Conservation (phyloP, 257 asterid genomes). For the Parsonsia alboflavescens region DNA sequence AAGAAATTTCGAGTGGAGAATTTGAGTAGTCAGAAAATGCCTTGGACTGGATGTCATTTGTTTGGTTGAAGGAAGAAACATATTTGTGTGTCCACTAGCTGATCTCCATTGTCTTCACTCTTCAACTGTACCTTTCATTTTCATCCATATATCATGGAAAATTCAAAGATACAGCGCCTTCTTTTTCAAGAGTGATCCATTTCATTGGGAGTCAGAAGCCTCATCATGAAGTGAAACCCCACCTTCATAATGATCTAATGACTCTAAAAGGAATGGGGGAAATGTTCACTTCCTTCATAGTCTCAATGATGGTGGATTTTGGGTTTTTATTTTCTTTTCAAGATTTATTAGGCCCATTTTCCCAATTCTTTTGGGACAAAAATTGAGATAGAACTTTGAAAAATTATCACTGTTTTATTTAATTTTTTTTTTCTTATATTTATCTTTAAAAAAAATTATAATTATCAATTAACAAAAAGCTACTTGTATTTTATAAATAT, state of each 20-base stretch:
- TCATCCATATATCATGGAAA: neutral
- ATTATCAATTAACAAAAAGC: too few species aligned
- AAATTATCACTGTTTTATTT: too few species aligned
- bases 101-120: neutral
- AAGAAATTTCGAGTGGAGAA: neutral
- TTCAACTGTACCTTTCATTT: neutral
- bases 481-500: too few species aligned
- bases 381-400: too few species aligned
- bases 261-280: neutral
- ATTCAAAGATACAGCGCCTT: neutral
- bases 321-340: too few species aligned
- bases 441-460: too few species aligned
- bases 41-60: neutral
- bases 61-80: slow-evolving; percentile 1
- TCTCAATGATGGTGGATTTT: too few species aligned
- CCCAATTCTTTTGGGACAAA: too few species aligned
- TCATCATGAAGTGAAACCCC: neutral
- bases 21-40: neutral
- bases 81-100: slow-evolving; percentile 5
- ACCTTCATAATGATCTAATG: neutral
- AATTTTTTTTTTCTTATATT: too few species aligned
- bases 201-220: neutral
- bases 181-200: neutral
- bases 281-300: neutral
- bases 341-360: too few species aligned